These are phyloP conservation scores for Rusavskia elegans DNA, from an alignment of 495 filamentous ascomycete species.

Conservation along the genomic window DNA sequence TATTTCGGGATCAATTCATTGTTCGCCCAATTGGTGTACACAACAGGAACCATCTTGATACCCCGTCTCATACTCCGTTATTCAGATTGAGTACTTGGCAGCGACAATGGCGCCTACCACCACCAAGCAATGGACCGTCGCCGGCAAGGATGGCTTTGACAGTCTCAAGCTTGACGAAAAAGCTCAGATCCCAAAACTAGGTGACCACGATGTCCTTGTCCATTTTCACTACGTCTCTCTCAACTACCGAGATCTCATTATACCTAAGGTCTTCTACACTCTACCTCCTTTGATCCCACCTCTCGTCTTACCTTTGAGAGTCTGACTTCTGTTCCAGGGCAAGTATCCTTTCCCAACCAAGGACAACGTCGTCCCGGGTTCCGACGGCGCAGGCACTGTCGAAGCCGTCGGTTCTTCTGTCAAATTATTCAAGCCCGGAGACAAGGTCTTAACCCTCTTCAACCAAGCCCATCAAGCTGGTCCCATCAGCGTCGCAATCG, in stretches of 20 bases:
- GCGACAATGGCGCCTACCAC: conserved; percentile 30
- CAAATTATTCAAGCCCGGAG: conserved; percentile 49
- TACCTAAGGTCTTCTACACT: conserved; percentile 37
- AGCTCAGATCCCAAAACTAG: conserved; percentile 39
- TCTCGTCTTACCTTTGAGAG: neutral
- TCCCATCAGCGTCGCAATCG: conserved; percentile 24
- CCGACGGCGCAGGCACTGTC: conserved; percentile 68
- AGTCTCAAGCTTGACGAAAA: conserved; percentile 39
- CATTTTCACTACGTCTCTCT: conserved; percentile 59
- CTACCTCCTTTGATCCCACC: neutral
- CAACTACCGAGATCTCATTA: conserved; percentile 72
- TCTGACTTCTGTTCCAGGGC: conserved; percentile 25
- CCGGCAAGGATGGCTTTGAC: conserved; percentile 40
- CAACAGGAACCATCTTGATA: neutral
- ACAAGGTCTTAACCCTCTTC: conserved; percentile 62
- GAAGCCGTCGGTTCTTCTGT: conserved; percentile 53
- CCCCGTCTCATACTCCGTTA: too few species aligned
- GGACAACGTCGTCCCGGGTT: conserved; percentile 47
- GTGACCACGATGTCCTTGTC: conserved; percentile 61
- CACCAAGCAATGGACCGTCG: conserved; percentile 51
- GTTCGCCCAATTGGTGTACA: too few species aligned
- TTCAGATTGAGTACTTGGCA: neutral
- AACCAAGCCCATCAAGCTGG: conserved; percentile 62
- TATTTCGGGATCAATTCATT: too few species aligned
- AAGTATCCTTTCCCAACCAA: conserved; percentile 47